These are phyloP conservation scores for Carex cristatella DNA, from an alignment of 176 grass and related monocot species.

Conservation along the genomic window DNA sequence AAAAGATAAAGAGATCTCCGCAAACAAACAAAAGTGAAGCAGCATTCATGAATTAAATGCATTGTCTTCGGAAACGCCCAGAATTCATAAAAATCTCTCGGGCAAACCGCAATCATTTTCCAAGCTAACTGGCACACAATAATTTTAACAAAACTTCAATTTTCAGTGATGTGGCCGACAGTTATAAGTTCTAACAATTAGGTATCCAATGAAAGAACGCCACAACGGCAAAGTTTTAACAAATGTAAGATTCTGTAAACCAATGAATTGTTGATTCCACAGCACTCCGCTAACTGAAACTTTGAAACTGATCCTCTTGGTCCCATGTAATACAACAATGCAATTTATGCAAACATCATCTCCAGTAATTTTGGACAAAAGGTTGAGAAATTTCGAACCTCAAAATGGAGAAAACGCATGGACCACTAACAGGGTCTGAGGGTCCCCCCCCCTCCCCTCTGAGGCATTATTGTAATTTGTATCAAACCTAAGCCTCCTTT, in stretches of 20 bases:
- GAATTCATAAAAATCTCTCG: conserved; percentile 16
- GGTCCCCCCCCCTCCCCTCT: not conserved
- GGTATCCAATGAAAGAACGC: not conserved
- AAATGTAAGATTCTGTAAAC: not conserved
- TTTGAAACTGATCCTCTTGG: not conserved
- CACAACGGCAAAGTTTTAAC: not conserved
- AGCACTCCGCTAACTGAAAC: not conserved
- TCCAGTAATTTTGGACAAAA: not conserved
- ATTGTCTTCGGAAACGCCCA: conserved; percentile 21
- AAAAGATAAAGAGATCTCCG: not conserved
- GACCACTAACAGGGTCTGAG: not conserved
- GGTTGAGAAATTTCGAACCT: not conserved
- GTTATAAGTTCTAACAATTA: not conserved
- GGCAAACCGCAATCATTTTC: conserved; percentile 1
- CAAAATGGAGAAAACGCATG: not conserved
- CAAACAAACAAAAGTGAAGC: conserved; percentile 15
- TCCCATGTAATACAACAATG: not conserved
- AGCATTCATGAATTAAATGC: conserved; percentile 13
- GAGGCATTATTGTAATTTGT: not conserved
- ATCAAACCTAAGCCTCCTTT: not conserved
- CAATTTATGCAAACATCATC: not conserved
- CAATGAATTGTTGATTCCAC: not conserved
- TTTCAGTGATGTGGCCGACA: not conserved
- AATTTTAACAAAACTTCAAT: not conserved
- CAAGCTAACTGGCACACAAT: not conserved